Evolutionary conservation across 306 rosid species (phyloP).

Genomic region (Pueraria montana): DNA sequence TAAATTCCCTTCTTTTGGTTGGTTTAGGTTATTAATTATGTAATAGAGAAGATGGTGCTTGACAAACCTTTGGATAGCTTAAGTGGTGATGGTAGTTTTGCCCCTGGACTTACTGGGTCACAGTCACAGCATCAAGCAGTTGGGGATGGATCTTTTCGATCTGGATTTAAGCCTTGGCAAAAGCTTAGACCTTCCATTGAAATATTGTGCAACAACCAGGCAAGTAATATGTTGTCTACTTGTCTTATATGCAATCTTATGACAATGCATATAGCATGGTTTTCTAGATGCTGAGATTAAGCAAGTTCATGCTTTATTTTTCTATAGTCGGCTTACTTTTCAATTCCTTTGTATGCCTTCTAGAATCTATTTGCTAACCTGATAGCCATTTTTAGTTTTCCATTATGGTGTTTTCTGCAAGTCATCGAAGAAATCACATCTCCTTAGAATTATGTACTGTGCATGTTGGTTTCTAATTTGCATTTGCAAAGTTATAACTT

Average conservation of each 20-base stretch:
- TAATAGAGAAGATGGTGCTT: constrained; percentile 92
- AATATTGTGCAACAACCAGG: constrained; percentile 97
- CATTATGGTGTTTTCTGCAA: constrained; percentile 1
- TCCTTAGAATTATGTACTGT: constrained; percentile 14
- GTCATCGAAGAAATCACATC: constrained; percentile 33
- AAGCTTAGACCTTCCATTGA: constrained; percentile 92
- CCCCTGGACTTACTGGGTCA: constrained; percentile 76
- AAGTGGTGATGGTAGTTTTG: constrained; percentile 71
- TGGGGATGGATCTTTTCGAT: constrained; percentile 88
- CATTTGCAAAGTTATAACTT: background rate
- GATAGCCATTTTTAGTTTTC: constrained; percentile 16
- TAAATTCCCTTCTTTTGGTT: constrained; percentile 22
- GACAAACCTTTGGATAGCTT: constrained; percentile 84
- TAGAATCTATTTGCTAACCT: constrained; percentile 19
- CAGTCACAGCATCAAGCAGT: constrained; percentile 60
- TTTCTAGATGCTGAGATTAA: constrained; percentile 23
- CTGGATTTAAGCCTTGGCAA: constrained; percentile 91
- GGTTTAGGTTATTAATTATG: constrained; percentile 90
- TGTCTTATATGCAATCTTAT: constrained; percentile 3
- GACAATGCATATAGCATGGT: constrained; percentile 5
- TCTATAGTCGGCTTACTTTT: background rate
- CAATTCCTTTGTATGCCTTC: constrained; percentile 16
- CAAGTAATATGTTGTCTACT: constrained; percentile 52
- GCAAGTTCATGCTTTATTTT: constrained; percentile 31
- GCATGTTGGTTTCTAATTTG: constrained; percentile 24